These are phyloP conservation scores for Nigrospora osmanthi DNA, from an alignment of 2,329 filamentous ascomycete species.

Conservation along the genomic window DNA sequence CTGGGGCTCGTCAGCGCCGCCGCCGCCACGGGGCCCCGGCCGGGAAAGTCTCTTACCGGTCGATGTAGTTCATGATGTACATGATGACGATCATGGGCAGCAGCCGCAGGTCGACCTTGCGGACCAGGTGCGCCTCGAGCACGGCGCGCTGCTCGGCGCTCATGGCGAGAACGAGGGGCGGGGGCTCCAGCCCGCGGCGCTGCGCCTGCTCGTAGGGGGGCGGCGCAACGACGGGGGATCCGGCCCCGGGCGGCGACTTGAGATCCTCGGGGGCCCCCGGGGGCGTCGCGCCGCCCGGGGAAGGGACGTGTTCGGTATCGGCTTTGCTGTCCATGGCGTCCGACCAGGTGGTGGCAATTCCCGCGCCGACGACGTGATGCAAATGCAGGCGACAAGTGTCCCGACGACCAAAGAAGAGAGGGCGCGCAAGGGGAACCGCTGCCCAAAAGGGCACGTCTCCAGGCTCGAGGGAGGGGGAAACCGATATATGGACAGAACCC, in stretches of 20 bases:
- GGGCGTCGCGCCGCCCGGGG: not conserved
- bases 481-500: no score
- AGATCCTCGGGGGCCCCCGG: not conserved
- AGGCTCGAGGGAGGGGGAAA: no score
- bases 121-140: conserved; percentile 48
- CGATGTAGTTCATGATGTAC: conserved; percentile 64
- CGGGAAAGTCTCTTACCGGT: conserved; percentile 21
- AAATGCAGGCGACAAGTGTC: no score
- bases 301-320: not conserved
- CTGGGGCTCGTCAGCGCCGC: conserved; percentile 22
- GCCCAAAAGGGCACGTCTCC: no score
- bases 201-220: conserved; percentile 7
- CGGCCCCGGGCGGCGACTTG: not conserved
- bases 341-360: not conserved
- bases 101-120: conserved; percentile 58
- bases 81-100: conserved; percentile 62
- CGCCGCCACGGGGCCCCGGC: not conserved
- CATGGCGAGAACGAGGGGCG: conserved; percentile 31
- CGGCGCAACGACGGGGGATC: not conserved
- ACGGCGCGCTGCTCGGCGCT: conserved; percentile 38
- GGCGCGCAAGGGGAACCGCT: no score
- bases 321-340: conserved; percentile 3
- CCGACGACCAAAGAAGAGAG: no score
- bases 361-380: no score
- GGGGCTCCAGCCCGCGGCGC: conserved; percentile 16